A percentile compares a stretch with the other conserved stretches of the same genome.
Conservation (phyloP, 768 basidiomycete species). For the Clitopilus hobsonii region DNA sequence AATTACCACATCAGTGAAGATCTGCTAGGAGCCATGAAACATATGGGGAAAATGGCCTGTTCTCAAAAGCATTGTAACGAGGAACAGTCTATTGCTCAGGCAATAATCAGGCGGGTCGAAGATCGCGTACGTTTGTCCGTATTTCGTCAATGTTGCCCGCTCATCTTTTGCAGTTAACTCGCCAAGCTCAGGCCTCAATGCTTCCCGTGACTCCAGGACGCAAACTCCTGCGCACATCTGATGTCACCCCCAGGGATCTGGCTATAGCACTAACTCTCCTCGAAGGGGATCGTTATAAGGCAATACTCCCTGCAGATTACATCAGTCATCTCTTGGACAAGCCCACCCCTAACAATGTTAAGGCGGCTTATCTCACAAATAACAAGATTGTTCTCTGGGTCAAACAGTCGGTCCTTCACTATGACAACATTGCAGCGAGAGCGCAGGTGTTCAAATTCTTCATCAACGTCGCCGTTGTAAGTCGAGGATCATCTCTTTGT, state of each 20-base stretch:
- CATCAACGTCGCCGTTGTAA: slow-evolving; percentile 34
- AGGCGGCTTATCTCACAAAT: slow-evolving; percentile 27
- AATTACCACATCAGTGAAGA: slow-evolving; percentile 23
- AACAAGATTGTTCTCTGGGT: slow-evolving; percentile 36
- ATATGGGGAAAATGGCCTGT: slow-evolving; percentile 26
- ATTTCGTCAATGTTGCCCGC: background rate
- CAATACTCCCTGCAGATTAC: slow-evolving; percentile 36
- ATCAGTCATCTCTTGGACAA: slow-evolving; percentile 30
- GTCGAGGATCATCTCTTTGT: slow-evolving; percentile 2
- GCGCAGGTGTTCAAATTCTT: slow-evolving; percentile 39
- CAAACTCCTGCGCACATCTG: slow-evolving; percentile 21
- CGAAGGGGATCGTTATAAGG: slow-evolving; percentile 36
- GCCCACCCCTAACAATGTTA: slow-evolving; percentile 25
- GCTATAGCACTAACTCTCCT: slow-evolving; percentile 39
- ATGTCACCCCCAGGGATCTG: slow-evolving; percentile 33
- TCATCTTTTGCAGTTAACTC: slow-evolving; percentile 6
- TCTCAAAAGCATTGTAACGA: slow-evolving; percentile 19
- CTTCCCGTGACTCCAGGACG: slow-evolving; percentile 16
- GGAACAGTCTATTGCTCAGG: background rate
- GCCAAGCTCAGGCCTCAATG: slow-evolving; percentile 3
- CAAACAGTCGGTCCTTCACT: slow-evolving; percentile 34
- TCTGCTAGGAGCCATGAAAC: slow-evolving; percentile 29
- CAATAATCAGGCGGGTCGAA: slow-evolving; percentile 19
- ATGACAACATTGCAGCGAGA: slow-evolving; percentile 29
- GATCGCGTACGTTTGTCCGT: background rate